Evolutionary conservation across 768 basidiomycete species (phyloP), one percentile per base, ranked within the genome.

Genomic region (Trametes gibbosa): DNA sequence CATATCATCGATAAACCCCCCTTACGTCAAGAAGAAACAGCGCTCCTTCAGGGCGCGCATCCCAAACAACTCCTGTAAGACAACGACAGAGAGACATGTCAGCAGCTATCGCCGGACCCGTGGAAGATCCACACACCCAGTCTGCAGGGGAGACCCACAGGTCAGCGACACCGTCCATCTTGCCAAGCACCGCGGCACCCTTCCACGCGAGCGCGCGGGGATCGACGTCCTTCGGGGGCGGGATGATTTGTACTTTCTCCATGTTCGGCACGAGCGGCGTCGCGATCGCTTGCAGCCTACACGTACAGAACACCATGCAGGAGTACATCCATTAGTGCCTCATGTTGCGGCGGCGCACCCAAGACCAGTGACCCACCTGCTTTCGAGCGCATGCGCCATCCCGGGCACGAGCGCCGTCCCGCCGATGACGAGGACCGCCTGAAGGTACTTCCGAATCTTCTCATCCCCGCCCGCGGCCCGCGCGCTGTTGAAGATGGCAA

Each of bases 161-260:
- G 63, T 99, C 97, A 29, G 84, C 81, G 45, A 90, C 84, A 2
- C 86, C 85, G 51, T 99, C 97, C 84, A 98, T 89, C 73, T 92
- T 92, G 25, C 88, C 91, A 41, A 98, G 83, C 13, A 95, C 92
- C 8, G 89, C 84, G 6, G 89, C 93, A 10, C 97, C 97, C 72
- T 98, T 98, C 97, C 97, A 99, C 16, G 86, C 86, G 32, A 98
- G 81, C 37, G 93, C 86, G 24, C 85, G 82, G 5, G 92, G 93
- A 72, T 98, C 95, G 43, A 98, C 73, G 60, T 94, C 92, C 70
- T 95, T 90, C 1, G 95, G 95, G 2, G 94, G 89, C n/a, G 94
- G 92, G 46, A 98, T 90, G 58, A 97, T 91, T 63, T 89, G 85
- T 7, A 96, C 89, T 66, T 89, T 90, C 68, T 90, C 88, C 85